These are phyloP conservation scores for Nakazawaea anatomiae DNA, from an alignment of 805 yeast species.

Conservation along the genomic window DNA sequence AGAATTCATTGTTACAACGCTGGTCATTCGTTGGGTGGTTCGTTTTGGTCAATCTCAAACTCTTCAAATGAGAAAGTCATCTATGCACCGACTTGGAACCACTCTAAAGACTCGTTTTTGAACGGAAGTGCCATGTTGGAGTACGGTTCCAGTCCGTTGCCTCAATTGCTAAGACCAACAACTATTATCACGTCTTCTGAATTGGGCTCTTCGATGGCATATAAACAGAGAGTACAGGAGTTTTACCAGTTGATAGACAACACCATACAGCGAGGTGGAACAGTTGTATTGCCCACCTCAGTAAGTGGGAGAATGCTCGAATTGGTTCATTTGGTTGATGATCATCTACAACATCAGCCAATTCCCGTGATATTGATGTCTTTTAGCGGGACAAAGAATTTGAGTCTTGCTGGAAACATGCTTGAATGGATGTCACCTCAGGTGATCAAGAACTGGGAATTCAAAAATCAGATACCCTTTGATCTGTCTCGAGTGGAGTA, in stretches of 20 bases:
- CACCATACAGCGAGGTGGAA: slow-evolving; percentile 68
- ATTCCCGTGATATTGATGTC: slow-evolving; percentile 76
- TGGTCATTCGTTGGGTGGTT: slow-evolving; percentile 92
- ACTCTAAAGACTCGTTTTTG: slow-evolving; percentile 79
- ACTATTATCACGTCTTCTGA: slow-evolving; percentile 73
- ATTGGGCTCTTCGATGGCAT: slow-evolving; percentile 58
- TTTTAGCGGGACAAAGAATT: slow-evolving; percentile 68
- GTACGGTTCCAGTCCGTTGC: slow-evolving; percentile 49
- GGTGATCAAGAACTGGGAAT: slow-evolving; percentile 83
- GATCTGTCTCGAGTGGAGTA: slow-evolving; percentile 61
- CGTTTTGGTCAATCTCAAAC: slow-evolving; percentile 68
- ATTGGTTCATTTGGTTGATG: slow-evolving; percentile 66
- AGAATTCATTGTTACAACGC: slow-evolving; percentile 79
- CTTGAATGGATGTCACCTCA: slow-evolving; percentile 93
- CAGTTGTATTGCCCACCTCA: slow-evolving; percentile 78
- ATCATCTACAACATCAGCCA: slow-evolving; percentile 48
- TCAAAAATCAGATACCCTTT: slow-evolving; percentile 68
- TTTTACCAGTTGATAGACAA: slow-evolving; percentile 59
- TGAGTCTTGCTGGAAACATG: slow-evolving; percentile 82
- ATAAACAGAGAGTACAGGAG: slow-evolving; percentile 56
- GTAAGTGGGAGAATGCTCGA: slow-evolving; percentile 80
- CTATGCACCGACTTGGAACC: slow-evolving; percentile 93
- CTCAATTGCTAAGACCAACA: slow-evolving; percentile 69
- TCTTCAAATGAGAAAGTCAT: slow-evolving; percentile 75
- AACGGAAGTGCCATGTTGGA: slow-evolving; percentile 54